Evolutionary conservation across 129 eudicot species (phyloP).

Genomic region (Logfia minima): DNA sequence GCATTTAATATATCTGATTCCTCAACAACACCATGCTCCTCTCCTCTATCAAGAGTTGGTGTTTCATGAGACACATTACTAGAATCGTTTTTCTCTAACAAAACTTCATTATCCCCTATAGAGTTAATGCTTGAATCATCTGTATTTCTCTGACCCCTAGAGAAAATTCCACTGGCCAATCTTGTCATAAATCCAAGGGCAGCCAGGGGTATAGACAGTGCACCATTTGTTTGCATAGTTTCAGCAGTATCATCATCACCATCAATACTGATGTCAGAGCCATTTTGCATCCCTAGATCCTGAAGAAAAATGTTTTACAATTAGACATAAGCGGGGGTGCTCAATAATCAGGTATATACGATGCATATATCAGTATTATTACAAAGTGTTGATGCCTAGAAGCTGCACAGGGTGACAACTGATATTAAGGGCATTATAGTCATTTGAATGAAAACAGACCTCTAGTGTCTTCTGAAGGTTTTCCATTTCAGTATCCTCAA

Average conservation of each 20-base stretch:
- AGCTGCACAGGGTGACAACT: background rate
- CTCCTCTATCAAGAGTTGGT: slow-evolving; percentile 34
- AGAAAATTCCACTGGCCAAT: slow-evolving; percentile 83
- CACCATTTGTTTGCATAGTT: slow-evolving; percentile 60
- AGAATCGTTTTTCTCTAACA: slow-evolving; percentile 32
- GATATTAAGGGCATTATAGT: slow-evolving; percentile 17
- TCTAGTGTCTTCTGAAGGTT: slow-evolving; percentile 52
- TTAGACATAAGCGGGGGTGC: background rate
- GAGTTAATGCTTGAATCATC: slow-evolving; percentile 37
- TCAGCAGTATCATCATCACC: slow-evolving; percentile 51
- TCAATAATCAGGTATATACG: background rate
- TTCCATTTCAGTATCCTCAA: slow-evolving; percentile 76
- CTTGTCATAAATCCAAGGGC: slow-evolving; percentile 78
- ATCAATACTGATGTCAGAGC: slow-evolving; percentile 44
- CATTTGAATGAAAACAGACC: slow-evolving; percentile 42
- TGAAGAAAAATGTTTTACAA: slow-evolving; percentile 29
- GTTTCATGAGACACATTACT: slow-evolving; percentile 31
- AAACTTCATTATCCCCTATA: slow-evolving; percentile 45
- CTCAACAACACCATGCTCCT: slow-evolving; percentile 34
- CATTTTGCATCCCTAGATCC: slow-evolving; percentile 54
- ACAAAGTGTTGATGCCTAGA: background rate
- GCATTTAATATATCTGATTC: slow-evolving; percentile 37
- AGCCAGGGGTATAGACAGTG: slow-evolving; percentile 78
- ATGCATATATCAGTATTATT: background rate
- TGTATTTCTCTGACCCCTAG: slow-evolving; percentile 59